A percentile compares a stretch with the other conserved stretches of the same genome.
Conservation (phyloP, 1,284 basidiomycete species). For the Ganoderma resinaceum region DNA sequence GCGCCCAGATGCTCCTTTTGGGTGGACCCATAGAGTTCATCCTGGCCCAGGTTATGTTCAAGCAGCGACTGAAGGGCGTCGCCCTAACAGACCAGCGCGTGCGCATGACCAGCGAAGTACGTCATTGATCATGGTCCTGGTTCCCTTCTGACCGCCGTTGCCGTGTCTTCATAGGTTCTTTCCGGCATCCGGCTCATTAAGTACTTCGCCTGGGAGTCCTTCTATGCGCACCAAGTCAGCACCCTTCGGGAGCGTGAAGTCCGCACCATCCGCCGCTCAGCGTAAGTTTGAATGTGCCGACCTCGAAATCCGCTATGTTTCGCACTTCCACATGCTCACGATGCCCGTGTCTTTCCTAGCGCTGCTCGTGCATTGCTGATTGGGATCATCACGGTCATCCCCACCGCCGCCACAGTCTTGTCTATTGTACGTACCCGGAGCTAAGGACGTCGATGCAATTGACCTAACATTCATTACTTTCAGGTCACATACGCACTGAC, state of each 20-base stretch:
- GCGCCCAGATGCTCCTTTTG: conserved; percentile 55
- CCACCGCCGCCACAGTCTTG: conserved; percentile 65
- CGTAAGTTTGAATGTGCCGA: conserved; percentile 46
- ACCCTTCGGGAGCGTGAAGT: conserved; percentile 62
- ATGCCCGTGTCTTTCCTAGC: neutral
- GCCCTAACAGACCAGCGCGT: conserved; percentile 77
- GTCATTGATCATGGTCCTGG: conserved; percentile 1
- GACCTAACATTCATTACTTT: neutral
- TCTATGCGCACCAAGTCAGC: conserved; percentile 64
- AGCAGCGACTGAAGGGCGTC: conserved; percentile 69
- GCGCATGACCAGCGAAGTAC: conserved; percentile 64
- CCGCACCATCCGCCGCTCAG: conserved; percentile 52
- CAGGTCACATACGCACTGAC: conserved; percentile 75
- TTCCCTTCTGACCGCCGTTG: neutral
- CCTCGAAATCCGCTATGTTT: neutral
- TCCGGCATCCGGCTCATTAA: conserved; percentile 72
- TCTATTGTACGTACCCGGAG: conserved; percentile 61
- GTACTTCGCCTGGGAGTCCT: conserved; percentile 66
- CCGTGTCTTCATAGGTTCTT: conserved; percentile 48
- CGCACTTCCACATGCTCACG: neutral
- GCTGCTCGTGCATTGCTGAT: conserved; percentile 58
- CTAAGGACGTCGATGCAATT: too few species aligned
- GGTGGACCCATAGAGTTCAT: conserved; percentile 70
- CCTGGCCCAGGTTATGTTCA: conserved; percentile 71
- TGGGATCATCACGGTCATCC: conserved; percentile 65